These are phyloP conservation scores for Acer saccharum DNA, from an alignment of 345 rosid species.

Conservation along the genomic window DNA sequence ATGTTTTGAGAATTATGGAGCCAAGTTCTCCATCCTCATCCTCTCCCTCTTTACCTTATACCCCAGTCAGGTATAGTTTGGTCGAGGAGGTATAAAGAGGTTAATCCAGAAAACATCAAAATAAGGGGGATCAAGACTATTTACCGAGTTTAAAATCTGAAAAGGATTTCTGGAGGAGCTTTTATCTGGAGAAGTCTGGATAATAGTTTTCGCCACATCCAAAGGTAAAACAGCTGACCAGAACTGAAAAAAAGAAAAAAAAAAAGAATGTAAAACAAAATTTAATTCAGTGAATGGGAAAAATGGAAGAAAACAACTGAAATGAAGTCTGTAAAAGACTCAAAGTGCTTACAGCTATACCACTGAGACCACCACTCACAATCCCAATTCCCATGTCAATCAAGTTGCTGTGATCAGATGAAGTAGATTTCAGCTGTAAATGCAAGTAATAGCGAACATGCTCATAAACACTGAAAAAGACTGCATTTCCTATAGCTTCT, in stretches of 20 bases:
- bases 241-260: slow-evolving; percentile 39
- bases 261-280: slow-evolving; percentile 16
- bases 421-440: slow-evolving; percentile 44
- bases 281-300: background rate
- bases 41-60: background rate
- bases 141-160: slow-evolving; percentile 65
- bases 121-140: slow-evolving; percentile 28
- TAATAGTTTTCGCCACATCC: slow-evolving; percentile 91
- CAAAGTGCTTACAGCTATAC: slow-evolving; percentile 76
- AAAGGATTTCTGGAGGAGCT: slow-evolving; percentile 67
- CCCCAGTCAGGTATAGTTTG: background rate
- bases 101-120: slow-evolving; percentile 1
- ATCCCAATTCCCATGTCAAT: slow-evolving; percentile 87
- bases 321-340: slow-evolving; percentile 9
- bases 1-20: background rate
- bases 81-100: background rate
- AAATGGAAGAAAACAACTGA: background rate
- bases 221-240: slow-evolving; percentile 85
- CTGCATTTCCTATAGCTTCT: slow-evolving; percentile 81
- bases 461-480: slow-evolving; percentile 81
- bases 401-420: slow-evolving; percentile 51
- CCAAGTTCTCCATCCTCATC: background rate
- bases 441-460: slow-evolving; percentile 71
- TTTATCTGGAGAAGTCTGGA: slow-evolving; percentile 75
- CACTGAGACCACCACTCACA: slow-evolving; percentile 85